phyloP scores from a whole-genome alignment of 202 grass and related monocot species.

The Dendrocalamus latiflorus region DNA sequence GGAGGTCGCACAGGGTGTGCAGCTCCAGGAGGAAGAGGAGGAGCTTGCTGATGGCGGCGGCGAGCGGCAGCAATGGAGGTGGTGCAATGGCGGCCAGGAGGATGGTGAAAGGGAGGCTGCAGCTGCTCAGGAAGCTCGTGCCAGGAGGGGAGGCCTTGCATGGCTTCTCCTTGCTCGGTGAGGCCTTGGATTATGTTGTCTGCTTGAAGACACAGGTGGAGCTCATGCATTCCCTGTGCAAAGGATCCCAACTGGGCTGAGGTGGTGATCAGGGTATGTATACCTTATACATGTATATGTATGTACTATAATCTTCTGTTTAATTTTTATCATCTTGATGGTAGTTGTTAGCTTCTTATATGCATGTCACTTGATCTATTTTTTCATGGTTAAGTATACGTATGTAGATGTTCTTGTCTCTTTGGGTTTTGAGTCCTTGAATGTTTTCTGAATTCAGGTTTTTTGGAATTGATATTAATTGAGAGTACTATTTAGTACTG shows the following conservation, averaged over 20 bases:
- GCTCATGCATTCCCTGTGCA: slow-evolving; percentile 45
- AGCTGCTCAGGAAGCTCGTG: slow-evolving; percentile 42
- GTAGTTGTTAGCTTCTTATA: not conserved
- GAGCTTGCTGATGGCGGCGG: not conserved
- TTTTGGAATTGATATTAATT: not conserved
- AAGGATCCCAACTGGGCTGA: slow-evolving; percentile 19
- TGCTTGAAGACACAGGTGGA: slow-evolving; percentile 53
- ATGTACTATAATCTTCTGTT: not conserved
- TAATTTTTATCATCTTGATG: not conserved
- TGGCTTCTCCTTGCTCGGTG: slow-evolving; percentile 42
- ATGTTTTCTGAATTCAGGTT: not conserved
- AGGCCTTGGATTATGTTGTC: slow-evolving; percentile 49
- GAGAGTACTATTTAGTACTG: not conserved
- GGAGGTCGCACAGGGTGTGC: slow-evolving; percentile 25
- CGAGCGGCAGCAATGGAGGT: not conserved
- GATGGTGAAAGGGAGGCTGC: slow-evolving; percentile 43
- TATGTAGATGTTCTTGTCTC: not conserved
- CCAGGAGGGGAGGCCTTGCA: slow-evolving; percentile 38
- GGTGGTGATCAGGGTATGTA: not conserved
- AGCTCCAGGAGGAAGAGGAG: slow-evolving; percentile 18
- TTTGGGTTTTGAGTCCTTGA: not conserved
- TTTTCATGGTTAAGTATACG: not conserved
- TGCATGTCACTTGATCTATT: not conserved
- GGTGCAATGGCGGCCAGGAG: slow-evolving; percentile 21
- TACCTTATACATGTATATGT: not conserved